Percentiles rank a stretch among this genome's conserved stretches.
phyloP scores from a whole-genome alignment of 2,329 filamentous ascomycete genomes.

The Fusarium praegraminearum region DNA sequence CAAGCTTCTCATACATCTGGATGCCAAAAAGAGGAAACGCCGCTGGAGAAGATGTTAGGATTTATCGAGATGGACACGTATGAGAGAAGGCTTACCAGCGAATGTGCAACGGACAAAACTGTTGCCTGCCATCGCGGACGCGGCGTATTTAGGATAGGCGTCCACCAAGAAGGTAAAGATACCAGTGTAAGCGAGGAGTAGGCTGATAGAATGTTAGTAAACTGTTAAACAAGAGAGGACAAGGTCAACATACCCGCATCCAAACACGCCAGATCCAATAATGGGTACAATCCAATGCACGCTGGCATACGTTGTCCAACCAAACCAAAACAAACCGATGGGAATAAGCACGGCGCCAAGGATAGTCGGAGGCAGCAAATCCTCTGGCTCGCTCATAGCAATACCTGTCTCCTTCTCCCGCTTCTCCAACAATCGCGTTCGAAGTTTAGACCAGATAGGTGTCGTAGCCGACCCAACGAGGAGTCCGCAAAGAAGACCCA shows the following conservation, averaged over 20 bases:
- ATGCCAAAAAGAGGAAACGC: conserved; percentile 29
- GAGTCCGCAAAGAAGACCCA: conserved; percentile 31
- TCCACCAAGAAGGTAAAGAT: conserved; percentile 42
- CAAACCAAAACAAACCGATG: conserved; percentile 34
- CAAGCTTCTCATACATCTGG: conserved; percentile 41
- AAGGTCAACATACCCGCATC: conserved; percentile 27
- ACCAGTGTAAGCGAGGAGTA: conserved; percentile 26
- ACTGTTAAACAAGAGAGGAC: accelerated
- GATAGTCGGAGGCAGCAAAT: conserved; percentile 23
- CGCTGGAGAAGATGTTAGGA: not conserved
- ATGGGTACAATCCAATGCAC: conserved; percentile 40
- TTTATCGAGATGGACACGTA: accelerated
- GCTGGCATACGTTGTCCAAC: conserved; percentile 23
- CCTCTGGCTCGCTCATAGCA: conserved; percentile 28
- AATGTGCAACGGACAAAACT: conserved; percentile 37
- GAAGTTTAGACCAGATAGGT: conserved; percentile 32
- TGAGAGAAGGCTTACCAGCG: conserved; percentile 9
- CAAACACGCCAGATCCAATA: conserved; percentile 32
- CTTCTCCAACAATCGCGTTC: not conserved
- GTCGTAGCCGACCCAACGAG: conserved; percentile 10
- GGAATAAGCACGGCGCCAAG: conserved; percentile 31
- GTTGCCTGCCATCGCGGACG: conserved; percentile 42
- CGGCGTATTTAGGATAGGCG: conserved; percentile 37
- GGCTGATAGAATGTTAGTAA: not conserved
- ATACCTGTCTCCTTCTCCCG: conserved; percentile 28